phyloP scores from a whole-genome alignment of 768 basidiomycete species.

The Psilocybe sp. region DNA sequence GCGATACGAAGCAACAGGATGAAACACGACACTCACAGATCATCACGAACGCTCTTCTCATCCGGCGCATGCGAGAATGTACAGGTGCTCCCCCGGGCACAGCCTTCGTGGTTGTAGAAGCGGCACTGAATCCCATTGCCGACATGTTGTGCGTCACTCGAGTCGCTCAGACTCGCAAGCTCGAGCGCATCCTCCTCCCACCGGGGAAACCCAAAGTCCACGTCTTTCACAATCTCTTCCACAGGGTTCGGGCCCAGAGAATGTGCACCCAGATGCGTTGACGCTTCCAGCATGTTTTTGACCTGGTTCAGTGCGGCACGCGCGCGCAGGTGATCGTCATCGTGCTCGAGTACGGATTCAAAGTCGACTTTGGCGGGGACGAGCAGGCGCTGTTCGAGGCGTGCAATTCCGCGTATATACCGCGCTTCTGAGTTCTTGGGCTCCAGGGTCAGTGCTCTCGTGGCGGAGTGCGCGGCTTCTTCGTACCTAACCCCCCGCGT shows the following conservation, averaged over 20 bases:
- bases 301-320: constrained; percentile 24
- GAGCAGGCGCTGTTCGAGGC: constrained; percentile 31
- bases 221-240: constrained; percentile 16
- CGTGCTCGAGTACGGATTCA: constrained; percentile 29
- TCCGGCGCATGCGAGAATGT: constrained; percentile 54
- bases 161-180: constrained; percentile 45
- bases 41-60: constrained; percentile 50
- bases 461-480: constrained; percentile 36
- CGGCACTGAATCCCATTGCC: constrained; percentile 54
- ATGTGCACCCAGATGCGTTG: constrained; percentile 13
- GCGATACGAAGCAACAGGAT: not conserved
- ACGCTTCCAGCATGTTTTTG: constrained; percentile 17
- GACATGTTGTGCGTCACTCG: constrained; percentile 49
- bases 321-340: constrained; percentile 25
- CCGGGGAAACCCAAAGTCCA: constrained; percentile 32
- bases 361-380: constrained; percentile 32
- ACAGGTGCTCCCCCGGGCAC: constrained; percentile 39
- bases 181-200: constrained; percentile 32
- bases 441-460: constrained; percentile 31
- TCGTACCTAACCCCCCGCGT: constrained; percentile 23
- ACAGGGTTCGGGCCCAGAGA: constrained; percentile 11
- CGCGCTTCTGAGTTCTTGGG: constrained; percentile 38
- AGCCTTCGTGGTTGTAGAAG: constrained; percentile 56
- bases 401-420: constrained; percentile 38
- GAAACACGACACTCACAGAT: constrained; percentile 35